These are phyloP conservation scores for Metarhizium brunneum DNA, from an alignment of 2,329 filamentous ascomycete species.

Conservation along the genomic window DNA sequence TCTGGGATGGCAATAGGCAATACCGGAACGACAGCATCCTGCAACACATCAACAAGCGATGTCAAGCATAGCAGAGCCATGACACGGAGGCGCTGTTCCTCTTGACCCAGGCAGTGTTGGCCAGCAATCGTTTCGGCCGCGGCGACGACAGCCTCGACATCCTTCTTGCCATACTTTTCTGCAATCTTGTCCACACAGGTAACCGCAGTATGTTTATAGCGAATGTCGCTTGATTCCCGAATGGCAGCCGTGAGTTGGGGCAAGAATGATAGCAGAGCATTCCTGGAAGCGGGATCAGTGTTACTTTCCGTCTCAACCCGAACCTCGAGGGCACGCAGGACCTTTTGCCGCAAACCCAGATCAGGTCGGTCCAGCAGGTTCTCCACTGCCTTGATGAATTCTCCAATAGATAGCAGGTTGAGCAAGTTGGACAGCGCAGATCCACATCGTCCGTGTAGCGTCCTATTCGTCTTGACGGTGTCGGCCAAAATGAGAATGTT, in stretches of 20 bases:
- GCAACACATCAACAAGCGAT: slow-evolving; percentile 79
- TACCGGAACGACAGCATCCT: slow-evolving; percentile 76
- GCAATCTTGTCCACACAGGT: slow-evolving; percentile 87
- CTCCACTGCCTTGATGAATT: slow-evolving; percentile 85
- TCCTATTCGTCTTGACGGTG: slow-evolving; percentile 46
- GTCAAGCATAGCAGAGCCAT: slow-evolving; percentile 85
- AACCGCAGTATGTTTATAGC: slow-evolving; percentile 77
- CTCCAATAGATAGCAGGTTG: slow-evolving; percentile 72
- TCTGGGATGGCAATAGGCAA: slow-evolving; percentile 67
- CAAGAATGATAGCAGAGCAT: slow-evolving; percentile 67
- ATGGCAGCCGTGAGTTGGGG: slow-evolving; percentile 72
- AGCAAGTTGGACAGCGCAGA: slow-evolving; percentile 72
- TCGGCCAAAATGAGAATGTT: slow-evolving; percentile 58
- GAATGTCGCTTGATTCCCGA: slow-evolving; percentile 58
- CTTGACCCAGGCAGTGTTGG: slow-evolving; percentile 63
- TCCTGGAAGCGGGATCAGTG: slow-evolving; percentile 57
- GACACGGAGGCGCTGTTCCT: slow-evolving; percentile 63
- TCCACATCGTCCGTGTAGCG: slow-evolving; percentile 50
- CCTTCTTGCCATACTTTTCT: slow-evolving; percentile 92
- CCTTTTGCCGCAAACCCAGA: slow-evolving; percentile 67
- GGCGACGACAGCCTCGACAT: slow-evolving; percentile 64
- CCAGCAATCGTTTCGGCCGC: slow-evolving; percentile 72
- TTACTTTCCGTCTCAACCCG: slow-evolving; percentile 67
- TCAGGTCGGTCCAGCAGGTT: slow-evolving; percentile 68
- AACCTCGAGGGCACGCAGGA: slow-evolving; percentile 69